These are phyloP conservation scores for Macadamia integrifolia DNA, from an alignment of 164 flowering plant genomes.

Conservation along the genomic window DNA sequence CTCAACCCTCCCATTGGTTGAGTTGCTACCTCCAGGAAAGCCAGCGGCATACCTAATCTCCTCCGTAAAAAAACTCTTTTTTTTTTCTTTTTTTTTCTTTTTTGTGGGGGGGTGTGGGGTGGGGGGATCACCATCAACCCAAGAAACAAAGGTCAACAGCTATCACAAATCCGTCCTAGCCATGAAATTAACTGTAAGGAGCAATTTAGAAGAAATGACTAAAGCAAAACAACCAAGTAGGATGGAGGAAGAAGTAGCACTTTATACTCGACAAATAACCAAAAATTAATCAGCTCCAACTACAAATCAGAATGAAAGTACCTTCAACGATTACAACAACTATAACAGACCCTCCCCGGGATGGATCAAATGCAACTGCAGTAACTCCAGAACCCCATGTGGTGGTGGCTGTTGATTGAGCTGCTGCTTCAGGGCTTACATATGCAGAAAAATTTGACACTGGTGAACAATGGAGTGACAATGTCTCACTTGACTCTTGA, in stretches of 20 bases:
- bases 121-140: too few relatives aligned
- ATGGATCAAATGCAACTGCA: conserved; percentile 98
- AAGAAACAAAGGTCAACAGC: too few relatives aligned
- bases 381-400: conserved; percentile 99
- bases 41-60: too few relatives aligned
- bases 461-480: conserved; percentile 90
- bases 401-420: conserved; percentile 90
- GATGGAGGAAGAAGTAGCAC: neutral
- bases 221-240: neutral
- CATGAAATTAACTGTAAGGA: neutral
- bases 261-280: conserved; percentile 4
- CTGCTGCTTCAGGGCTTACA: conserved; percentile 96
- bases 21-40: too few relatives aligned
- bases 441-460: conserved; percentile 99
- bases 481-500: conserved; percentile 42
- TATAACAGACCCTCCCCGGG: conserved; percentile 96
- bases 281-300: neutral
- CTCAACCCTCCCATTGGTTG: too few relatives aligned
- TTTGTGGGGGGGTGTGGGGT: too few relatives aligned
- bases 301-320: conserved; percentile 16
- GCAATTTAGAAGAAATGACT: neutral
- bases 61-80: too few relatives aligned
- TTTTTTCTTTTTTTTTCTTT: too few relatives aligned
- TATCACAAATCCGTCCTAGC: too few relatives aligned
- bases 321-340: conserved; percentile 97